phyloP scores from a whole-genome alignment of 345 rosid genomes.

The Aquilaria yunnanensis region DNA sequence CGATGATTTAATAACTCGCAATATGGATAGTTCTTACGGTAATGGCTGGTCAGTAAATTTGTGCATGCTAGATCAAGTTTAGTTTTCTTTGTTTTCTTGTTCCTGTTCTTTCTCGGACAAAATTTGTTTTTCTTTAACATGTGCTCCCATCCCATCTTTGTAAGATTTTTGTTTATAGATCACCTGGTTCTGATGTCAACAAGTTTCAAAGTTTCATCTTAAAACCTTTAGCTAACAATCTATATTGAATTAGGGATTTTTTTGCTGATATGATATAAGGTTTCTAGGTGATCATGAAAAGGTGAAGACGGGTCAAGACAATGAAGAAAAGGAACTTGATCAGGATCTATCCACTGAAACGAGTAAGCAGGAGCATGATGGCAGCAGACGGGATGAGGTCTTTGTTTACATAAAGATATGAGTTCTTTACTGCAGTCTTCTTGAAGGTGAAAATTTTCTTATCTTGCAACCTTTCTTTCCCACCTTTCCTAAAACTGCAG shows the following conservation, averaged over 20 bases:
- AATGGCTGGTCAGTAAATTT: slow-evolving; percentile 35
- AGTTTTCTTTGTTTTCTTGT: not conserved
- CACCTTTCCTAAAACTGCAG: slow-evolving; percentile 23
- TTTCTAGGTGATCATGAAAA: slow-evolving; percentile 28
- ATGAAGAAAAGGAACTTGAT: slow-evolving; percentile 30
- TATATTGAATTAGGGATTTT: too few relatives aligned
- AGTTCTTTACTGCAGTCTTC: not conserved
- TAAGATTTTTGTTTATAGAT: too few relatives aligned
- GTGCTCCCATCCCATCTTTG: too few relatives aligned
- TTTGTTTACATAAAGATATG: slow-evolving; percentile 9
- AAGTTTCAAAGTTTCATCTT: too few relatives aligned
- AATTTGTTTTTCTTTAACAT: too few relatives aligned
- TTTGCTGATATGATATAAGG: slow-evolving; percentile 9
- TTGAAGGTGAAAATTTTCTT: not conserved
- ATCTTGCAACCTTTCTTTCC: not conserved
- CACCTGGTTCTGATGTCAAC: too few relatives aligned
- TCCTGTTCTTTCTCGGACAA: not conserved
- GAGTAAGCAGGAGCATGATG: slow-evolving; percentile 21
- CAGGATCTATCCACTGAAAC: slow-evolving; percentile 27
- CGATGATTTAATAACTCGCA: slow-evolving; percentile 24
- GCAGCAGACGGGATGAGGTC: slow-evolving; percentile 53
- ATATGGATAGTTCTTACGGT: slow-evolving; percentile 43
- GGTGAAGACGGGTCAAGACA: slow-evolving; percentile 25
- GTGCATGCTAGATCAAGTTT: slow-evolving; percentile 7
- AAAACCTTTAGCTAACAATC: too few relatives aligned